Evolutionary conservation across 495 filamentous ascomycete species (phyloP).

Genomic region (Achaetomiella virescens): DNA sequence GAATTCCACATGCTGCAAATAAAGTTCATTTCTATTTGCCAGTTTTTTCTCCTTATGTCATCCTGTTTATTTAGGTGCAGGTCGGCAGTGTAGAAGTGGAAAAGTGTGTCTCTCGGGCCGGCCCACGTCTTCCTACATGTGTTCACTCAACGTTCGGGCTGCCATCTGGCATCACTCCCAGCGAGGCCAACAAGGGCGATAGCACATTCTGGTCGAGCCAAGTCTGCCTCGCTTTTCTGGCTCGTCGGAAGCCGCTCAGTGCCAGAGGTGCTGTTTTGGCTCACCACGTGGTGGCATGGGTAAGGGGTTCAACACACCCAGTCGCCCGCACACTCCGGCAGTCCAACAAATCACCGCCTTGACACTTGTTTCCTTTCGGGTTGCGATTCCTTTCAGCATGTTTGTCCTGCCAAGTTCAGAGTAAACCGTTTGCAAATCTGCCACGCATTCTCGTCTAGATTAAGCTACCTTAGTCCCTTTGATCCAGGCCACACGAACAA

Average conservation of each 20-base stretch:
- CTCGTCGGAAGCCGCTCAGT: neutral
- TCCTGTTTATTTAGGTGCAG: neutral
- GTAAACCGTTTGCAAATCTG: neutral
- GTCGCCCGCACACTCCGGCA: neutral
- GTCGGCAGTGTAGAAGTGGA: neutral
- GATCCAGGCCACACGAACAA: neutral
- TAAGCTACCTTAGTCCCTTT: neutral
- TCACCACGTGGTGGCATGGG: constrained; percentile 14
- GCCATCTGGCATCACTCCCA: neutral
- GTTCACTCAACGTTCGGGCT: neutral
- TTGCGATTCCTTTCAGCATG: neutral
- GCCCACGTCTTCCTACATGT: constrained; percentile 8
- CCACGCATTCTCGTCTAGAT: neutral
- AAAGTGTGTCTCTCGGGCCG: neutral
- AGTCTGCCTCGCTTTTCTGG: neutral
- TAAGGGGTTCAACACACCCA: neutral
- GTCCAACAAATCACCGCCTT: neutral
- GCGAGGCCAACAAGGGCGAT: neutral
- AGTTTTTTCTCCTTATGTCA: neutral
- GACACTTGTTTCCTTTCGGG: neutral
- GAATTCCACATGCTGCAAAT: neutral
- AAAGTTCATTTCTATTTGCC: neutral
- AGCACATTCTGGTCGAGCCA: neutral
- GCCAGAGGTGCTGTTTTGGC: constrained; percentile 1
- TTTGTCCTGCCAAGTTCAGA: neutral